Evolutionary conservation across 371 early-diverging fungal genomes (phyloP), one percentile per base, ranked within the genome.

Genomic region (Blakeslea trispora): DNA sequence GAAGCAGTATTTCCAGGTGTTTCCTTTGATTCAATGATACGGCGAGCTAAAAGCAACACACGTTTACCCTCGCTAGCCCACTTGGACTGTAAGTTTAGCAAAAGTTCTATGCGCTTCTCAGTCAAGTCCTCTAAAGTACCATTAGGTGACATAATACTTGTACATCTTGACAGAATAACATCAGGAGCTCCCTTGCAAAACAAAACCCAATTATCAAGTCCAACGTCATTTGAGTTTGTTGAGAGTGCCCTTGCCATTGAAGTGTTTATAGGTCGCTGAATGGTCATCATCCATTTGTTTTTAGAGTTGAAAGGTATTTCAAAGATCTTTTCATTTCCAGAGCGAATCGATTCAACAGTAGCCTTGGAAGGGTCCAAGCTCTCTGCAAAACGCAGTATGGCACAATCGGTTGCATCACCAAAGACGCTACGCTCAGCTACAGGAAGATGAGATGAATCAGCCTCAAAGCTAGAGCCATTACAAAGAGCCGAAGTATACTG

Each of bases 181-280:
- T 93, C 92, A 39, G 92, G 93, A 19, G 91, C 92, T 46, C 91
- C 92, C 66, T 91, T 89, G 66, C 89, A 76, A 34, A 84, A 66
- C 32, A 86, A 45, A 8, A 78, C 65, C 63, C 65, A 73, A 23
- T 73, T 69, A 3, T 63, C 15, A 11, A 39, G 18, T 13, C 48
- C 57, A 9, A 61, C 53, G 54, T 43, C 5, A 40, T 31, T 24
- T 40, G 61, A 44, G 39, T 19, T n/a, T 39, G 51, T 19, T 40
- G 71, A 66, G 47, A 81, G 43, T 43, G 66, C 10, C 44, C 63
- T 51, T 46, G 75, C 63, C 52, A 68, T 51, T 1, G 52, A 19
- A 4, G 15, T 23, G 4, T 31, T 39, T 10, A 44, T 35, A 21
- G 72, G 75, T 15, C 65, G 64, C 40, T 61, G 57, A 10, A 88